Evolutionary conservation across 2,329 filamentous ascomycete species (phyloP).

Genomic region (Dactylellina cionopaga): DNA sequence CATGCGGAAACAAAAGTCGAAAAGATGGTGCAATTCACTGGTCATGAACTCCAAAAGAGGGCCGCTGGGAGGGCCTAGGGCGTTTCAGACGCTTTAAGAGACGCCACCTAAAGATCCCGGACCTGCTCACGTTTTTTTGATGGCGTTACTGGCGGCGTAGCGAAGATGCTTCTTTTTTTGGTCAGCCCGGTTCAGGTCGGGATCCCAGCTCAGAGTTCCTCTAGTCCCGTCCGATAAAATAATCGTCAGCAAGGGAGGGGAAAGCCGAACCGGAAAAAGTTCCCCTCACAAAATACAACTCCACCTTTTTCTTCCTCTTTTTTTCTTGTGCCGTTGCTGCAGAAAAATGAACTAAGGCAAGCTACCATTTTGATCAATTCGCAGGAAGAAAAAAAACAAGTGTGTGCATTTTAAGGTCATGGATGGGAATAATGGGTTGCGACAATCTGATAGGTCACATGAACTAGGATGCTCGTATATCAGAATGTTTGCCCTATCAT

Average conservation of each 20-base stretch:
- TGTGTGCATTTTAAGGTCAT: constrained; percentile 8
- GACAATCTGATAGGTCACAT: constrained; percentile 44
- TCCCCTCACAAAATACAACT: constrained; percentile 4
- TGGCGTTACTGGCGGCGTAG: constrained; percentile 4
- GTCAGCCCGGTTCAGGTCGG: neutral
- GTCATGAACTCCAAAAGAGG: constrained; percentile 9
- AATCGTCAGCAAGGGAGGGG: constrained; percentile 8
- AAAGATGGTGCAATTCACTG: constrained; percentile 33
- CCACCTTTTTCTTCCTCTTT: neutral
- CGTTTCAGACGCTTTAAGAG: constrained; percentile 45
- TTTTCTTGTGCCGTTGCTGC: constrained; percentile 28
- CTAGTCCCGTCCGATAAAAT: constrained; percentile 23
- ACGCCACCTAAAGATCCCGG: constrained; percentile 32
- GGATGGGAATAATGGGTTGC: neutral
- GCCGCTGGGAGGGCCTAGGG: constrained; percentile 22
- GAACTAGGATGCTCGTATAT: constrained; percentile 33
- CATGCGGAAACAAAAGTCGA: constrained; percentile 13
- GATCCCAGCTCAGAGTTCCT: neutral
- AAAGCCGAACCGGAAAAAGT: neutral
- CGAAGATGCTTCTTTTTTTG: constrained; percentile 14
- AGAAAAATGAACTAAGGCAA: too few relatives aligned
- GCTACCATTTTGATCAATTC: constrained; percentile 28
- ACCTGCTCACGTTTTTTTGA: constrained; percentile 39
- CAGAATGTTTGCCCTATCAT: constrained; percentile 26
- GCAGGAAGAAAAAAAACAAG: neutral